Base-by-base conservation (phyloP, 108 stramenopile species). In the Parietichytrium sp. region DNA sequence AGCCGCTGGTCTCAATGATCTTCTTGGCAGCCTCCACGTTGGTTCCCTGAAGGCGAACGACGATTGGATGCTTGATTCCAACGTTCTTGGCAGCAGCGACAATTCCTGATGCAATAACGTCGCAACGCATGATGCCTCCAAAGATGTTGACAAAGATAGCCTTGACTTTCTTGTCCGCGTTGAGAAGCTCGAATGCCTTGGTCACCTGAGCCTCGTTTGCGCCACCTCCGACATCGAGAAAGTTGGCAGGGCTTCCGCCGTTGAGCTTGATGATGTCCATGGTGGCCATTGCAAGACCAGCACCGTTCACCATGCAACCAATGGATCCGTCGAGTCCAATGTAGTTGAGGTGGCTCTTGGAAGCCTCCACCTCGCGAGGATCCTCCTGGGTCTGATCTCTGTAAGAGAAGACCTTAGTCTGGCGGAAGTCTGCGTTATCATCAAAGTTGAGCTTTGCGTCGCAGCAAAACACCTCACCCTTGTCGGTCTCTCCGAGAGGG, bases 301-400 rank as follows among this genome's bases (percentile, higher is more conserved):
- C 96, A 49, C 96, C 96, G 84, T 97, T 97, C 48, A 97, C 96
- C 96, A 97, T 97, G 87, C 96, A 97, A 42, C 96, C 96, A 84
- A 97, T 96, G 83, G 87, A 91, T n/a, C 96, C 95, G 55, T 92
- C 93, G 27, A 97, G 86, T n/a, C 96, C 96, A 84, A 97, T 96
- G 89, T 97, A 97, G 85, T 97, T 95, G 72, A 97, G 85, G 87
- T 93, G 94, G 78, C 85, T 53, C 84, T 90, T 52, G 81, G 61
- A 77, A 23, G 91, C 91, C 83, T 91, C 92, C 23, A 92, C 94
- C 85, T 95, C 94, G 16, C 93, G 86, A 0, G 89, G 82, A 83
- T 95, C 94, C 86, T 95, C 94, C 84, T 94, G 94, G 3, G 89
- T 85, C 48, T 49, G 84, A 54, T 94, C 94, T 20, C 93, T 81